phyloP scores from a whole-genome alignment of 768 basidiomycete genomes.

The Coprinellus micaceus region DNA sequence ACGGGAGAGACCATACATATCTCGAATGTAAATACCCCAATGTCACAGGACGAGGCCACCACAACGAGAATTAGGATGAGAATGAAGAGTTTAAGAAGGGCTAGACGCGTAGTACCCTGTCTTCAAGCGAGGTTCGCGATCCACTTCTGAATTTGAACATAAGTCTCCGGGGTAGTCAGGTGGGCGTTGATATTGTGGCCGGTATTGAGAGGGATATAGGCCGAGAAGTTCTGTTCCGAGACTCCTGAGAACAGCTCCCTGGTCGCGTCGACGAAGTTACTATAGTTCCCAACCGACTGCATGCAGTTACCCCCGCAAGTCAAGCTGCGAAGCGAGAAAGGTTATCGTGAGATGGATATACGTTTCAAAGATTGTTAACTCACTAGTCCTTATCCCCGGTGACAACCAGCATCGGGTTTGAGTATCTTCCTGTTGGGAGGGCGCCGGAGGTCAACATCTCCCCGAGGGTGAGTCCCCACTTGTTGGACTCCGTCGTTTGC shows the following conservation, averaged over 20 bases:
- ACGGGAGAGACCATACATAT: too few species aligned
- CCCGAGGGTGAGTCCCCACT: constrained; percentile 18
- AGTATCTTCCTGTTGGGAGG: constrained; percentile 11
- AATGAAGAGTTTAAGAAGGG: too few species aligned
- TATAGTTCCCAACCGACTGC: constrained; percentile 8
- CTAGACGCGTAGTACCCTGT: not conserved
- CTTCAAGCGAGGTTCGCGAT: constrained; percentile 3
- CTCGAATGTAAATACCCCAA: too few species aligned
- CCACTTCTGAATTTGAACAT: constrained; percentile 12
- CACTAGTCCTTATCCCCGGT: constrained; percentile 24
- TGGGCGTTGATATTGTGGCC: constrained; percentile 20
- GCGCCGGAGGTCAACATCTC: constrained; percentile 17
- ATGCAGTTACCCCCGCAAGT: constrained; percentile 20
- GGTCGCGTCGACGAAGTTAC: too few species aligned
- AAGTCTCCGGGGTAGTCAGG: constrained; percentile 12
- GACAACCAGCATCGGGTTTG: constrained; percentile 20
- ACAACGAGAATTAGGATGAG: too few species aligned
- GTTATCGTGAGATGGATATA: not conserved
- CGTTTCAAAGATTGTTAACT: not conserved
- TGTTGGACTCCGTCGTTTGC: constrained; percentile 7
- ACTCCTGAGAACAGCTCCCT: constrained; percentile 17
- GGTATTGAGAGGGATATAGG: constrained; percentile 15
- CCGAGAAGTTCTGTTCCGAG: constrained; percentile 3
- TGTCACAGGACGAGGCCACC: too few species aligned
- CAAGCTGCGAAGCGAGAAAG: constrained; percentile 8